phyloP scores from a whole-genome alignment of 176 grass and related monocot genomes.

The Panicum miliaceum region DNA sequence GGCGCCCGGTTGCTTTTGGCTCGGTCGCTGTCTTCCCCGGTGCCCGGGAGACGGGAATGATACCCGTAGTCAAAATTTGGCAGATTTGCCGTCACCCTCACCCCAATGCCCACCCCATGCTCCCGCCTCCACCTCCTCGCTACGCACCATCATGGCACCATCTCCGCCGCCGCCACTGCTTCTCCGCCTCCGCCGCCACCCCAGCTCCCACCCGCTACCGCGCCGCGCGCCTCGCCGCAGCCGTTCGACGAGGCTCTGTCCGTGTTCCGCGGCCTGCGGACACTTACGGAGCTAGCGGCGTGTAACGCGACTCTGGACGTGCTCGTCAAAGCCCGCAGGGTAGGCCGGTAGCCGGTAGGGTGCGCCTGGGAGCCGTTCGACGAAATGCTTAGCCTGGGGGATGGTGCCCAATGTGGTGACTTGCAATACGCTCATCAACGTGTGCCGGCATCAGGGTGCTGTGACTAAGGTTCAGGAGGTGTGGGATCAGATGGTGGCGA shows the following conservation, averaged over 20 bases:
- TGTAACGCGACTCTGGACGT: conserved; percentile 57
- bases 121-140: too few relatives aligned
- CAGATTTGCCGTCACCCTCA: too few relatives aligned
- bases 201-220: not conserved
- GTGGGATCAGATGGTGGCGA: conserved; percentile 49
- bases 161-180: too few relatives aligned
- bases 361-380: conserved; percentile 52
- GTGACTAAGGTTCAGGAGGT: conserved; percentile 42
- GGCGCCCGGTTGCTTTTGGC: not conserved
- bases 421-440: conserved; percentile 59
- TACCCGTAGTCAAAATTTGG: too few relatives aligned
- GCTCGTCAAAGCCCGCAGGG: conserved; percentile 41
- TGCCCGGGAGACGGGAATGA: not conserved
- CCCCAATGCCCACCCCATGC: too few relatives aligned
- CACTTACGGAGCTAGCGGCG: conserved; percentile 29
- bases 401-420: conserved; percentile 51
- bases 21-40: not conserved
- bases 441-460: conserved; percentile 41
- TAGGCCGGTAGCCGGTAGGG: too few relatives aligned
- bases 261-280: conserved; percentile 40
- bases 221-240: conserved; percentile 37
- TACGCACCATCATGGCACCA: too few relatives aligned
- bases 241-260: conserved; percentile 50
- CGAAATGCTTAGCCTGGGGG: conserved; percentile 53
- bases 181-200: too few relatives aligned